A percentile compares a stretch with the other conserved stretches of the same genome.
These are phyloP conservation scores for Aspergillus clavatus DNA, from an alignment of 2,329 filamentous ascomycete species.

Conservation along the genomic window DNA sequence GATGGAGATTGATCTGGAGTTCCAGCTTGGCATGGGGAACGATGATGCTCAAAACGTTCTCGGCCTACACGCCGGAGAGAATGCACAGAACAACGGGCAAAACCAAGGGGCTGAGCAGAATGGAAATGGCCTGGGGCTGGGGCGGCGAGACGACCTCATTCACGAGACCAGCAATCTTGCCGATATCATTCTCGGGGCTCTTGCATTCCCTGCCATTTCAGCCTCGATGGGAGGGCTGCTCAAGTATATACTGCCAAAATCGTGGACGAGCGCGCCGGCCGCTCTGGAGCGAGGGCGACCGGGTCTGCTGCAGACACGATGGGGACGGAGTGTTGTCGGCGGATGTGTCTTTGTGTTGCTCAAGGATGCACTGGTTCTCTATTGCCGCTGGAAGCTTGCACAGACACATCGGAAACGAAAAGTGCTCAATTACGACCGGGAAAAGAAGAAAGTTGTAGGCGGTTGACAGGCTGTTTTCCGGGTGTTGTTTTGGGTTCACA, in stretches of 20 bases:
- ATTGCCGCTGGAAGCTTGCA: slow-evolving; percentile 49
- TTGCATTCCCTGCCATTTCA: slow-evolving; percentile 79
- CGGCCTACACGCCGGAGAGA: slow-evolving; percentile 22
- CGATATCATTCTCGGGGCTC: slow-evolving; percentile 59
- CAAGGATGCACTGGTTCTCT: slow-evolving; percentile 62
- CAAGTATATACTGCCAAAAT: slow-evolving; percentile 60
- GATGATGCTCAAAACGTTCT: slow-evolving; percentile 33
- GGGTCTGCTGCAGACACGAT: slow-evolving; percentile 73
- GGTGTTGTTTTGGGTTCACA: neutral
- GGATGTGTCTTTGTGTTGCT: slow-evolving; percentile 84
- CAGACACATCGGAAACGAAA: slow-evolving; percentile 44
- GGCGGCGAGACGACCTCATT: slow-evolving; percentile 45
- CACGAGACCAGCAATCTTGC: slow-evolving; percentile 53
- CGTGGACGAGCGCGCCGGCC: slow-evolving; percentile 55
- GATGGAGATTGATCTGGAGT: slow-evolving; percentile 48
- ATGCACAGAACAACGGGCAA: slow-evolving; percentile 21
- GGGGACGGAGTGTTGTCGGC: slow-evolving; percentile 84
- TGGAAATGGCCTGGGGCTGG: slow-evolving; percentile 28
- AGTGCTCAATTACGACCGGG: slow-evolving; percentile 45
- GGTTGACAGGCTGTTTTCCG: slow-evolving; percentile 14
- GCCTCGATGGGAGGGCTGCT: slow-evolving; percentile 73
- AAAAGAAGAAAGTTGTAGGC: slow-evolving; percentile 31
- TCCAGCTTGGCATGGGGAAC: slow-evolving; percentile 48
- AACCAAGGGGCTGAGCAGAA: slow-evolving; percentile 19
- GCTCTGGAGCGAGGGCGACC: slow-evolving; percentile 44